Evolutionary conservation across 768 basidiomycete species (phyloP).

Genomic region (Boletus edulis): DNA sequence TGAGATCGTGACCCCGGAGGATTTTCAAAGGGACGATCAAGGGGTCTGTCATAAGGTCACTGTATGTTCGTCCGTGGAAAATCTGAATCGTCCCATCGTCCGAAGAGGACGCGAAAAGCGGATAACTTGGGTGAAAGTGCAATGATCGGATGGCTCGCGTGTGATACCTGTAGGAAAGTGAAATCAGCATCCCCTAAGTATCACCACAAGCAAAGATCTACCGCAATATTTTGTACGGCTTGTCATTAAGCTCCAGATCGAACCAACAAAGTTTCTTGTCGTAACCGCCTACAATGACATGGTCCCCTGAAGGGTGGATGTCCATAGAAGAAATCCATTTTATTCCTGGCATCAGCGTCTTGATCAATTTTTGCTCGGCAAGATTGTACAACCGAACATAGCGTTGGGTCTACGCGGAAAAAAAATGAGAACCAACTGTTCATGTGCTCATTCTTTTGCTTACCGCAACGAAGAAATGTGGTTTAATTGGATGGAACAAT

Average conservation of each 20-base stretch:
- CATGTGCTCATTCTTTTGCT: conserved; percentile 32
- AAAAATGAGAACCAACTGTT: conserved; percentile 9
- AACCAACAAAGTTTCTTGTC: conserved; percentile 99
- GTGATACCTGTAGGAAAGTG: conserved; percentile 67
- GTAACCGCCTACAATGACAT: conserved; percentile 96
- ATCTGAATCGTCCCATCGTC: conserved; percentile 97
- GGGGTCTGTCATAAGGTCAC: conserved; percentile 95
- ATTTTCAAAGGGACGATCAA: conserved; percentile 98
- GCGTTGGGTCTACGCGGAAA: conserved; percentile 75
- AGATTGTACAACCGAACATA: conserved; percentile 96
- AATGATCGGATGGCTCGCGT: conserved; percentile 89
- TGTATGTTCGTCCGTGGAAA: conserved; percentile 94
- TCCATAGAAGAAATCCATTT: conserved; percentile 98
- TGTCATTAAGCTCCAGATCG: conserved; percentile 93
- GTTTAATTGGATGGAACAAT: conserved; percentile 90
- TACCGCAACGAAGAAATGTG: conserved; percentile 97
- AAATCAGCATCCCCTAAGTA: conserved; percentile 11
- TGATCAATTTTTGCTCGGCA: conserved; percentile 87
- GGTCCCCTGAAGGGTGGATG: conserved; percentile 93
- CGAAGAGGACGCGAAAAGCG: conserved; percentile 93
- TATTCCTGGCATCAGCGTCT: conserved; percentile 92
- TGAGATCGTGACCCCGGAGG: conserved; percentile 83
- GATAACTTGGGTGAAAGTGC: conserved; percentile 91
- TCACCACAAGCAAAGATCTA: conserved; percentile 27
- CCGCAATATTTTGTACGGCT: conserved; percentile 96